phyloP scores from a whole-genome alignment of 2,329 filamentous ascomycete species.

The Acrodontium crateriforme region DNA sequence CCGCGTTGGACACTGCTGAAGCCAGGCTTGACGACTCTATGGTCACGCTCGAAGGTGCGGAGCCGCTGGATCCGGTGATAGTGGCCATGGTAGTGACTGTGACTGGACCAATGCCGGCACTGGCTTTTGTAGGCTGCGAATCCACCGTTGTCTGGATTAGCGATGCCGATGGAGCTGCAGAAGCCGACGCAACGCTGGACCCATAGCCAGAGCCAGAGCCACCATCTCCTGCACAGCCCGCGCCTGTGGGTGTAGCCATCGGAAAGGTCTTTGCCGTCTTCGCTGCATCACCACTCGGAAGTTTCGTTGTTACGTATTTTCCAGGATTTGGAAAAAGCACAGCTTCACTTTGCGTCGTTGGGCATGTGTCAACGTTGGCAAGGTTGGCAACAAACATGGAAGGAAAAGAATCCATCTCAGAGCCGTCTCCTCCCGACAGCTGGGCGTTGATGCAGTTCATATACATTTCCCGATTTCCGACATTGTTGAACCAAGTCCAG shows the following conservation, averaged over 20 bases:
- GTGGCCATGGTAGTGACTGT: slow-evolving; percentile 7
- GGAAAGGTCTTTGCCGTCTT: slow-evolving; percentile 11
- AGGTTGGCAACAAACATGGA: slow-evolving; percentile 67
- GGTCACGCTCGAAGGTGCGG: too few species aligned
- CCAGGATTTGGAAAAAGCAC: slow-evolving; percentile 59
- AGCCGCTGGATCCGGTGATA: slow-evolving; percentile 2
- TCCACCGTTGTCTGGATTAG: too few species aligned
- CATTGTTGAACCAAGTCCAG: slow-evolving; percentile 89
- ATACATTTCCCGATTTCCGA: slow-evolving; percentile 93
- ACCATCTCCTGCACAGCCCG: slow-evolving; percentile 6
- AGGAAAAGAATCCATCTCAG: slow-evolving; percentile 50
- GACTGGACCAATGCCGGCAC: slow-evolving; percentile 1
- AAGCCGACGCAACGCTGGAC: background rate
- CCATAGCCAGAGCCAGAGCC: slow-evolving; percentile 1
- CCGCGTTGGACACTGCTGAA: slow-evolving; percentile 1
- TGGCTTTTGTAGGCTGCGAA: slow-evolving; percentile 2
- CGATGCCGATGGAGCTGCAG: background rate
- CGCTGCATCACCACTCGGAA: slow-evolving; percentile 4
- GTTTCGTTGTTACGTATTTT: slow-evolving; percentile 34
- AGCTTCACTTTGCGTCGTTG: slow-evolving; percentile 40
- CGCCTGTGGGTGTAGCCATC: slow-evolving; percentile 11
- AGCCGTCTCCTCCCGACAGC: slow-evolving; percentile 43
- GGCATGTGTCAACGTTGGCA: slow-evolving; percentile 35
- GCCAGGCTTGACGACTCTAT: slow-evolving; percentile 2
- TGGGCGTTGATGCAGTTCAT: slow-evolving; percentile 82